A percentile compares a stretch with the other conserved stretches of the same genome.
Evolutionary conservation across 345 rosid species (phyloP).

Genomic region (Clausena lansium): DNA sequence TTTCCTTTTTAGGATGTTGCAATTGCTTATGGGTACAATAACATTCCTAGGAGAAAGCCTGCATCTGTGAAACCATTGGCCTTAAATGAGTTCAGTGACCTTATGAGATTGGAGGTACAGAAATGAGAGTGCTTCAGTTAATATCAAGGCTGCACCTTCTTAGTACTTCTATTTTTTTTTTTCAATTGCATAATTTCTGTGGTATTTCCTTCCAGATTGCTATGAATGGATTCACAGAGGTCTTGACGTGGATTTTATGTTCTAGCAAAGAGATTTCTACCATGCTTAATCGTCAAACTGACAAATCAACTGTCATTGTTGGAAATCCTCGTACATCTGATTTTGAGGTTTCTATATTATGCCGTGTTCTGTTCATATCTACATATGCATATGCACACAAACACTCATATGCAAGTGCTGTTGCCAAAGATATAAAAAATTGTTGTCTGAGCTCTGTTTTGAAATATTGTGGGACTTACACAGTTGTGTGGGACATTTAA

Average conservation of each 20-base stretch:
- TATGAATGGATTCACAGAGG: slow-evolving; percentile 75
- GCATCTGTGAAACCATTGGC: slow-evolving; percentile 64
- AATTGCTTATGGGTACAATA: slow-evolving; percentile 89
- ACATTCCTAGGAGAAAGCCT: slow-evolving; percentile 65
- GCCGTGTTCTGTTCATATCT: neutral
- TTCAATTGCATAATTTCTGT: neutral
- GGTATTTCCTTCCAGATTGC: slow-evolving; percentile 49
- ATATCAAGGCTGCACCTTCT: neutral
- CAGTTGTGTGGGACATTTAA: neutral
- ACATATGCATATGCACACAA: neutral
- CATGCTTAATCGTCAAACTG: slow-evolving; percentile 68
- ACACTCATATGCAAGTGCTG: neutral
- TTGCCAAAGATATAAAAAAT: neutral
- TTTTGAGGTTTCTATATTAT: slow-evolving; percentile 70
- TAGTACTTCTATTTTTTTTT: neutral
- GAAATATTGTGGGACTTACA: neutral
- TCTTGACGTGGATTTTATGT: slow-evolving; percentile 77
- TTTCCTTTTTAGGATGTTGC: slow-evolving; percentile 74
- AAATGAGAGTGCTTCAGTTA: neutral
- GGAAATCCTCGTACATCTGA: slow-evolving; percentile 89
- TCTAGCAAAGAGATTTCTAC: slow-evolving; percentile 65
- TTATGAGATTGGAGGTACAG: slow-evolving; percentile 71
- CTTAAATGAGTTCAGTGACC: slow-evolving; percentile 77
- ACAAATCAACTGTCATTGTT: slow-evolving; percentile 56
- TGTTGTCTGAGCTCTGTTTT: neutral